Evolutionary conservation across 345 rosid species (phyloP).

Genomic region (Combretum micranthum): DNA sequence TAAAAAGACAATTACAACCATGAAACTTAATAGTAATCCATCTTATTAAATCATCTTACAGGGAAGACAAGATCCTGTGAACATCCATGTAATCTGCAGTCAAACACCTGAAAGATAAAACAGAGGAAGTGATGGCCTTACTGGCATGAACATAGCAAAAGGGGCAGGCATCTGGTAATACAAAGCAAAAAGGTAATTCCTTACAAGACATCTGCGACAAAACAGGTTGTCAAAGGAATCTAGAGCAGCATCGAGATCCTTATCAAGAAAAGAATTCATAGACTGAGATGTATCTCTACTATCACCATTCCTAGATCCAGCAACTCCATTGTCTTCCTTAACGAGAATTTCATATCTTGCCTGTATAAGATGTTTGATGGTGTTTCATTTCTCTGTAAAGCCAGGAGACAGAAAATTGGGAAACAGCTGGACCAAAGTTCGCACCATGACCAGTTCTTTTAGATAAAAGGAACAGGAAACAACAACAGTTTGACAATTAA

Average conservation of each 20-base stretch:
- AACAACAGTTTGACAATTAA: background rate
- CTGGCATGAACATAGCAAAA: background rate
- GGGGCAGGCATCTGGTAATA: conserved; percentile 4
- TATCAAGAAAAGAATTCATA: conserved; percentile 55
- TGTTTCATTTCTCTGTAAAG: conserved; percentile 96
- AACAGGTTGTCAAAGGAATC: conserved; percentile 98
- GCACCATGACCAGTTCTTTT: conserved; percentile 47
- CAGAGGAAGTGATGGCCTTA: conserved; percentile 2
- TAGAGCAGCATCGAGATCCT: conserved; percentile 95
- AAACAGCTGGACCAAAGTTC: conserved; percentile 81
- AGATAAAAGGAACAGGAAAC: conserved; percentile 9
- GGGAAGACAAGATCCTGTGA: conserved; percentile 97
- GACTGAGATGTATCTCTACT: conserved; percentile 33
- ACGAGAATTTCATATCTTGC: conserved; percentile 80
- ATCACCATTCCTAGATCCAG: conserved; percentile 35
- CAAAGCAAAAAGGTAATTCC: conserved; percentile 15
- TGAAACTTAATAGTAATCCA: conserved; percentile 13
- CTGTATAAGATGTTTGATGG: conserved; percentile 98
- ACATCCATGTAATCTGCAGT: conserved; percentile 98
- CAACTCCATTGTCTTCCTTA: conserved; percentile 48
- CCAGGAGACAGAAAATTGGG: conserved; percentile 74
- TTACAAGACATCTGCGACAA: conserved; percentile 96
- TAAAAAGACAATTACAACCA: background rate
- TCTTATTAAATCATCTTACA: conserved; percentile 43
- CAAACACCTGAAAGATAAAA: conserved; percentile 67